Base-by-base conservation (phyloP, 1,284 basidiomycete genomes). In the Cutaneotrichosporon arboriforme region DNA sequence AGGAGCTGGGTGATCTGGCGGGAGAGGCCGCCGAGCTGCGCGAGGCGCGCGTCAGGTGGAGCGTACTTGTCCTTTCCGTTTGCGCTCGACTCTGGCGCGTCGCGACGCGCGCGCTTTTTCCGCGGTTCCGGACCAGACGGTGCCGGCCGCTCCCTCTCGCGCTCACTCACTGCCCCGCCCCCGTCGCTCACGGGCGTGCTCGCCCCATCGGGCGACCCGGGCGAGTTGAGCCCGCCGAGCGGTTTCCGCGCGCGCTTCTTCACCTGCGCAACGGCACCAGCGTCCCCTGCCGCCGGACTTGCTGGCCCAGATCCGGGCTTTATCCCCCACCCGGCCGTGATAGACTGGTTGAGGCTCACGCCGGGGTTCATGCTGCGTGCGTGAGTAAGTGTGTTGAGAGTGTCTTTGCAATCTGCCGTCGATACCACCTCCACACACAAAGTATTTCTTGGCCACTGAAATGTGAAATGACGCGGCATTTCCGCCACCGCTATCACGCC, bases 1-100 rank as follows among this genome's bases (percentile, higher is more conserved):
- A 97, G 81, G 76, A 97, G 84, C 74, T 92, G 93, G 69, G 94
- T 91, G 33, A 97, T 83, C 59, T 87, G 92, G 12, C 78, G 67
- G 48, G 88, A 84, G 8, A 97, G 82, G 4, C 94, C 94, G 20
- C 94, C 94, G 1, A 98, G 81, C 66, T 93, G 87, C 2, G 87
- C 81, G 13, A 97, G 78, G n/a, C 67, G 62, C 14, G 72, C 60
- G 20, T 72, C 67, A 0, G 74, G 73, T 1, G 73, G 73, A 7
- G 70, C 67, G 58, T 74, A 74, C 55, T 74, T 76, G 42, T 55
- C 46, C 33, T 62, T 60, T 7, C 51, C 49, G 23, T 55, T 37
- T 9, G 21, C 14, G 8, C 15, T 10, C 7, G 7, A 5, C 7
- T 31, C 26, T 7, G 26, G 26, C 10, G 26, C 20, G n/a, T 42